Conservation (phyloP, 495 filamentous ascomycete genomes). For the Chaetomidium leptoderma region DNA sequence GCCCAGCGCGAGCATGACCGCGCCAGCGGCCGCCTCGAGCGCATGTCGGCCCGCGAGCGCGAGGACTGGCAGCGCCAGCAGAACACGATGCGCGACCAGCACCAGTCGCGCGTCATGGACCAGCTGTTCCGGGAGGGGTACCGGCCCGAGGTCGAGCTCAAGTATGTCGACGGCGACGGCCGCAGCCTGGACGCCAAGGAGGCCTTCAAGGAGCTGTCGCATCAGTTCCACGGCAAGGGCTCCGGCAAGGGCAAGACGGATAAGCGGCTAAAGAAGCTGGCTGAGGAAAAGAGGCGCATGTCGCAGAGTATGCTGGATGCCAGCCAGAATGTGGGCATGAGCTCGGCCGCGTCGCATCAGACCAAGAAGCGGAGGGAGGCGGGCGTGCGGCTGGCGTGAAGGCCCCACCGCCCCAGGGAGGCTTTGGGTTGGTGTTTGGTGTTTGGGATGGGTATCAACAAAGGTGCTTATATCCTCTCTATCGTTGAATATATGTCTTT, state of each 20-base stretch:
- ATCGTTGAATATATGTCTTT: slow-evolving; percentile 9
- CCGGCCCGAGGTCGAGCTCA: slow-evolving; percentile 82
- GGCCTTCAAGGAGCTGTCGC: slow-evolving; percentile 82
- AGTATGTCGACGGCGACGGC: slow-evolving; percentile 84
- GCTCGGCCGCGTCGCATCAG: slow-evolving; percentile 66
- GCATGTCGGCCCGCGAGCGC: slow-evolving; percentile 83
- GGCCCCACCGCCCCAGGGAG: not conserved
- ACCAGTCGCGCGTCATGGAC: slow-evolving; percentile 72
- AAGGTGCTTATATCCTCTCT: slow-evolving; percentile 14
- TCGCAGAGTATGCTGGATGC: slow-evolving; percentile 76
- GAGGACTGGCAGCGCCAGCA: slow-evolving; percentile 82
- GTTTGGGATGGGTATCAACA: not conserved
- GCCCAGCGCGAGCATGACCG: slow-evolving; percentile 83
- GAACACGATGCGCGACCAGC: slow-evolving; percentile 80
- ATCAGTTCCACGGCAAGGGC: slow-evolving; percentile 98
- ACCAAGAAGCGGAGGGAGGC: slow-evolving; percentile 83
- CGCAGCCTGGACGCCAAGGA: slow-evolving; percentile 86
- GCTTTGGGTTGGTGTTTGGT: not conserved
- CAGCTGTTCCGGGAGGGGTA: slow-evolving; percentile 83
- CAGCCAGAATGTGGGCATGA: slow-evolving; percentile 78
- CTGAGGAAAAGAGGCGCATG: slow-evolving; percentile 84
- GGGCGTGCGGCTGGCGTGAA: slow-evolving; percentile 75
- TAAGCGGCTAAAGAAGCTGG: slow-evolving; percentile 94
- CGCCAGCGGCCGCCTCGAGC: slow-evolving; percentile 70
- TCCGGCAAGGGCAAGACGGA: slow-evolving; percentile 98